Percentiles rank a stretch among this genome's conserved stretches.
phyloP scores from a whole-genome alignment of 164 flowering plant genomes.

The Aristolochia fimbriata region DNA sequence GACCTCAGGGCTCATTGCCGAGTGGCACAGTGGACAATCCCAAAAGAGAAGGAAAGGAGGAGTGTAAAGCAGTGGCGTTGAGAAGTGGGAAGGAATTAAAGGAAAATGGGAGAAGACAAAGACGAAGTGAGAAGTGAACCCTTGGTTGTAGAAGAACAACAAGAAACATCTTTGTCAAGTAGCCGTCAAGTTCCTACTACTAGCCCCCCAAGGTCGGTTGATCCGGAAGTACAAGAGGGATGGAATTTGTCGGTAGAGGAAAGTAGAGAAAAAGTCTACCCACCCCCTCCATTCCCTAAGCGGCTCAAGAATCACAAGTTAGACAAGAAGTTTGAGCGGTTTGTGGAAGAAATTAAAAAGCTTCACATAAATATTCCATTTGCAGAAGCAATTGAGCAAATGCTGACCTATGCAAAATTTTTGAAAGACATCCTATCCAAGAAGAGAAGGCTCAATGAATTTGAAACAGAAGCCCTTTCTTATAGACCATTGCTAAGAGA shows the following conservation, averaged over 20 bases:
- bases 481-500: background rate
- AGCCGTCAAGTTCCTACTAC: background rate
- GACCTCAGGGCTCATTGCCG: too few relatives aligned
- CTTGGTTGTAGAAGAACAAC: background rate
- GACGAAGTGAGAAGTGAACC: too few relatives aligned
- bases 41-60: too few relatives aligned
- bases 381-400: background rate
- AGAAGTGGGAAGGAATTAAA: conserved; percentile 1
- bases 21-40: background rate
- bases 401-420: background rate
- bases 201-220: background rate
- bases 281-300: too few relatives aligned
- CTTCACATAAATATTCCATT: background rate
- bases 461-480: background rate
- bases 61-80: background rate
- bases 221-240: background rate
- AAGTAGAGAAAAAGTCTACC: too few relatives aligned
- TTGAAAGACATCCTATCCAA: background rate
- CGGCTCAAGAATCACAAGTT: too few relatives aligned
- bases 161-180: background rate
- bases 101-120: background rate
- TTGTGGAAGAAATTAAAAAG: background rate
- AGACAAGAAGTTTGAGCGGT: too few relatives aligned
- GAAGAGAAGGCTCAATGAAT: background rate
- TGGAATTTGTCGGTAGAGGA: too few relatives aligned